phyloP scores from a whole-genome alignment of 352 stramenopile species.

The Phytopythium kandeliae region DNA sequence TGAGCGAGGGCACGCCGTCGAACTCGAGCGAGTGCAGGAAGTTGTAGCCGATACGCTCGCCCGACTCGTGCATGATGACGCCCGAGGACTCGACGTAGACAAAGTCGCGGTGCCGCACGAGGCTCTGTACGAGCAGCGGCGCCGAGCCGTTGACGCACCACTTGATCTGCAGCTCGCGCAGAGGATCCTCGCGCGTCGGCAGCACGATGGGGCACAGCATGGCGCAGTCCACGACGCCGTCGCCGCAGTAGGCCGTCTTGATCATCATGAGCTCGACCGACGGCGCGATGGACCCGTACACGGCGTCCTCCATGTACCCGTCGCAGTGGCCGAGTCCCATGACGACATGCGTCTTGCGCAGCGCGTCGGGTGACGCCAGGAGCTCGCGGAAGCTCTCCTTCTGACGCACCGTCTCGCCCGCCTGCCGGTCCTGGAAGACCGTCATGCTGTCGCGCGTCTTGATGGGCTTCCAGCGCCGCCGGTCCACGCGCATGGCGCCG shows the following conservation, averaged over 20 bases:
- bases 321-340: conserved; percentile 28
- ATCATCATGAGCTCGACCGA: conserved; percentile 44
- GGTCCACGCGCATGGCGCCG: conserved; percentile 12
- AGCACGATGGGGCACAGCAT: conserved; percentile 28
- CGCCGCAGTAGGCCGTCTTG: conserved; percentile 43
- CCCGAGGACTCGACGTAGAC: conserved; percentile 43
- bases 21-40: conserved; percentile 48
- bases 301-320: conserved; percentile 40
- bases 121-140: conserved; percentile 21
- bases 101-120: conserved; percentile 48
- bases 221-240: conserved; percentile 35
- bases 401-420: conserved; percentile 15
- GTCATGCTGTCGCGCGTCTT: conserved; percentile 21
- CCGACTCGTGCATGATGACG: conserved; percentile 23
- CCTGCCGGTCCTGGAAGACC: conserved; percentile 18
- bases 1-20: conserved; percentile 24
- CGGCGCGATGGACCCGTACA: conserved; percentile 42
- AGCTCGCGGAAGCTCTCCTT: conserved; percentile 22
- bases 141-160: conserved; percentile 43
- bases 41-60: conserved; percentile 41
- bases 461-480: conserved; percentile 26
- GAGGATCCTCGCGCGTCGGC: conserved; percentile 24
- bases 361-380: conserved; percentile 12
- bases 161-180: conserved; percentile 35
- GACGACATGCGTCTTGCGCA: conserved; percentile 24